Evolutionary conservation across 2,329 filamentous ascomycete genomes (phyloP).

Genomic region (Cladosporium oxysporum): DNA sequence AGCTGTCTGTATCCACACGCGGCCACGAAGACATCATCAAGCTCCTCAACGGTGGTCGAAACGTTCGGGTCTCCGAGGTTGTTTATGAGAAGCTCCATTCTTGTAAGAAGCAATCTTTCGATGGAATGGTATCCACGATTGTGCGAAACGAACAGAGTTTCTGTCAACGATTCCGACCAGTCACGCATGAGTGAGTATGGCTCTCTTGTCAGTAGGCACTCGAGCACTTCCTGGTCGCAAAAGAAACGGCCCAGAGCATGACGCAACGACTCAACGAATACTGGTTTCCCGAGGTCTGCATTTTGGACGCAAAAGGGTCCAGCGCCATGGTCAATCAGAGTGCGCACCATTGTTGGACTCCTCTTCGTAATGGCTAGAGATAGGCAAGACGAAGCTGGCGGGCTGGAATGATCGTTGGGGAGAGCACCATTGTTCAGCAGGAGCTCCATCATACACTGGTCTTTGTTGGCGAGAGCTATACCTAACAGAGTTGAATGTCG

Average conservation of each 20-base stretch:
- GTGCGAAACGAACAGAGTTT: background rate
- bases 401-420: background rate
- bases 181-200: background rate
- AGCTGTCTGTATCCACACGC: background rate
- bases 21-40: background rate
- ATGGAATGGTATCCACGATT: background rate
- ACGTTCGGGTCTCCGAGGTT: background rate
- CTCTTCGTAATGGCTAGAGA: background rate
- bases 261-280: background rate
- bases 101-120: background rate
- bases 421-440: background rate
- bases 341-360: background rate
- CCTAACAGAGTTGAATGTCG: background rate
- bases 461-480: background rate
- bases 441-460: background rate
- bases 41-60: background rate
- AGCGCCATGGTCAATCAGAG: background rate
- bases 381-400: background rate
- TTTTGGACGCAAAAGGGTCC: background rate
- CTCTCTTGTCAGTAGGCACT: background rate
- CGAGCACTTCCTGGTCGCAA: background rate
- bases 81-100: background rate
- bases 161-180: background rate
- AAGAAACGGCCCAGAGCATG: background rate
- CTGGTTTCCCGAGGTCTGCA: background rate